Base-by-base conservation (phyloP, 352 stramenopile species). In the Globisporangium acanthophoron region DNA sequence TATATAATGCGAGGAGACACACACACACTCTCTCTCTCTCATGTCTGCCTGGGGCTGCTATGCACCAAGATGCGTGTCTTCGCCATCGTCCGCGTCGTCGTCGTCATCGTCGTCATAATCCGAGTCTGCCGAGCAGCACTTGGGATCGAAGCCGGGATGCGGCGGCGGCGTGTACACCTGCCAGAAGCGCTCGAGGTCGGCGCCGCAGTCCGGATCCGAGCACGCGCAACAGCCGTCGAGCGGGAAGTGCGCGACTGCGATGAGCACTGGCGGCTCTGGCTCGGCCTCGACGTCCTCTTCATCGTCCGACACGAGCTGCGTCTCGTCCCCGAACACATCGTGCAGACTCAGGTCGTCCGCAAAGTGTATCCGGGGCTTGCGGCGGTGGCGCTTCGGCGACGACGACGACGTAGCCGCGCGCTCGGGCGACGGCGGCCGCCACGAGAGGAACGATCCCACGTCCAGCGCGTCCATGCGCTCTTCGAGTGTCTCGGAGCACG, bases 401-500 rank as follows among this genome's bases (percentile, higher is more conserved):
- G 21, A 47, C 33, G 33, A 13, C 9, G 18, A 29, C n/a, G 46
- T 24, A n/a, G n/a, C 1, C 11, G 21, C n/a, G 39, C 40, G 56
- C 16, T 43, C 39, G n/a, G 16, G 37, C 20, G 16, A 18, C 13
- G 21, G 12, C 15, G 44, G 27, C 31, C 43, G 39, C 43, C 58
- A 55, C 50, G 40, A 43, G 31, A 54, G 39, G 44, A 59, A 53
- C 29, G 58, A 54, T 13, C 58, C 43, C 21, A 64, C 51, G 43
- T 59, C 51, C 21, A 64, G 41, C 6, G 58, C 58, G 29, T 64
- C 58, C 58, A 64, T 54, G 43, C 58, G 51, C 20, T 52, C 44
- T n/a, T 54, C 58, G 9, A 64, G 58, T 24, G 58, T 64, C 58
- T 64, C 58, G 21, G 44, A 49, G 51, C 51, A 64, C 33, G 47